Evolutionary conservation across 164 flowering plant species (phyloP).

Genomic region (Vitis rupestris): DNA sequence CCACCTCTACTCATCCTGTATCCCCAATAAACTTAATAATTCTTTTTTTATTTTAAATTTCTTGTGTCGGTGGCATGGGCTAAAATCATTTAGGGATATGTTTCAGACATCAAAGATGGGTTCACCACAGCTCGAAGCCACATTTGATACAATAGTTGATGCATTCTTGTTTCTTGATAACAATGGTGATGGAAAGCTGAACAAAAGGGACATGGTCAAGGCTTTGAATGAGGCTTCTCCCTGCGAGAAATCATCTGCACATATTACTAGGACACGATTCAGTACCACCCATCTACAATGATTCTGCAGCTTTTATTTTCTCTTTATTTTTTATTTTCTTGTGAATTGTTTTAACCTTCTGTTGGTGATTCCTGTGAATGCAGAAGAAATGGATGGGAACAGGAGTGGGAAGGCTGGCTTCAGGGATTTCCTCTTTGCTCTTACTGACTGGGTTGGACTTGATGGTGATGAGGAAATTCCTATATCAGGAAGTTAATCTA

Average conservation of each 20-base stretch:
- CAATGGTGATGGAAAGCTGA: conserved; percentile 70
- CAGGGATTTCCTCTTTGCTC: conserved; percentile 75
- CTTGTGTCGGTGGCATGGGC: not conserved
- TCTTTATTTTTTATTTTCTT: not conserved
- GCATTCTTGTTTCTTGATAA: conserved; percentile 78
- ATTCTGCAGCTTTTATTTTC: not conserved
- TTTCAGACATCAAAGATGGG: conserved; percentile 46
- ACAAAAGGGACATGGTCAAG: conserved; percentile 62
- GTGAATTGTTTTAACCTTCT: not conserved
- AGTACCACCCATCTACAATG: conserved; percentile 31
- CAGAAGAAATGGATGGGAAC: conserved; percentile 86
- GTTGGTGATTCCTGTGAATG: conserved; percentile 10
- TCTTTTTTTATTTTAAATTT: not conserved
- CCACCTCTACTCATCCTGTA: conserved; percentile 31
- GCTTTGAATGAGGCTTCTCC: conserved; percentile 58
- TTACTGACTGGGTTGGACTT: conserved; percentile 70
- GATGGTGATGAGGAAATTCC: conserved; percentile 42
- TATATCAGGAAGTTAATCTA: not conserved
- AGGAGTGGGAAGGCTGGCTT: conserved; percentile 62
- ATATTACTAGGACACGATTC: conserved; percentile 52
- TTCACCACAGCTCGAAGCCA: conserved; percentile 50
- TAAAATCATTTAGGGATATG: conserved; percentile 9
- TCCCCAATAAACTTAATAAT: not conserved
- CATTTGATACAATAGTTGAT: conserved; percentile 61
- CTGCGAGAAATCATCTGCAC: conserved; percentile 63